Conservation (phyloP, 2,329 filamentous ascomycete species). For the Apiospora rasikravindrae region DNA sequence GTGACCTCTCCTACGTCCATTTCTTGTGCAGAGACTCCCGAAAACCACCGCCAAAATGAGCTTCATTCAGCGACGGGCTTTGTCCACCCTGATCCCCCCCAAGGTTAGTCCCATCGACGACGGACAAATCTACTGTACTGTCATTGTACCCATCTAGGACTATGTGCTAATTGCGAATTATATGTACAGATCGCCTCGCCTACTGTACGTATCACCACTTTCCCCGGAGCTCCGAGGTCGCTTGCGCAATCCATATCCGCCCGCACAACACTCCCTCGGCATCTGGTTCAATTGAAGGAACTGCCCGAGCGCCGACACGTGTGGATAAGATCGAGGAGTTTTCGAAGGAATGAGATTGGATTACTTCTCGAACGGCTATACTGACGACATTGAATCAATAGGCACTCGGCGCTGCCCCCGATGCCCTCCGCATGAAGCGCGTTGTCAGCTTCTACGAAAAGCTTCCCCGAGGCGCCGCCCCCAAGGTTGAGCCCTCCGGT, state of each 20-base stretch:
- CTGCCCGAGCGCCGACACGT: not conserved
- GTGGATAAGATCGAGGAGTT: not conserved
- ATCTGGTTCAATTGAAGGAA: not conserved
- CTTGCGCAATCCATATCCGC: not conserved
- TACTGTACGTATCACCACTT: slow-evolving; percentile 66
- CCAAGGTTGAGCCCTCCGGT: slow-evolving; percentile 80
- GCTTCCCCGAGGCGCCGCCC: slow-evolving; percentile 90
- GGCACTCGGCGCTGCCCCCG: slow-evolving; percentile 93
- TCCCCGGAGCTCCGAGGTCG: not conserved
- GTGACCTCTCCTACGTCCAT: slow-evolving; percentile 20
- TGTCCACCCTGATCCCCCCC: slow-evolving; percentile 98
- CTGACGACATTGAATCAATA: slow-evolving; percentile 44
- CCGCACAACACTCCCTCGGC: not conserved
- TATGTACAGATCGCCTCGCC: slow-evolving; percentile 76
- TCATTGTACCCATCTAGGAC: not conserved
- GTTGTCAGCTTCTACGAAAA: slow-evolving; percentile 99
- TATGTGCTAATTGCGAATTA: slow-evolving; percentile 19
- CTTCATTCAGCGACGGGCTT: slow-evolving; percentile 86
- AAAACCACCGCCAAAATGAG: slow-evolving; percentile 73
- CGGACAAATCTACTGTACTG: not conserved
- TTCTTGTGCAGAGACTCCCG: not conserved
- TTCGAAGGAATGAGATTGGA: not conserved
- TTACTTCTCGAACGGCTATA: not conserved
- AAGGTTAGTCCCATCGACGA: slow-evolving; percentile 69
- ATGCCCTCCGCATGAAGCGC: slow-evolving; percentile 96